These are phyloP conservation scores for Magnolia changhungtana DNA, from an alignment of 164 flowering plant genomes.

Conservation along the genomic window DNA sequence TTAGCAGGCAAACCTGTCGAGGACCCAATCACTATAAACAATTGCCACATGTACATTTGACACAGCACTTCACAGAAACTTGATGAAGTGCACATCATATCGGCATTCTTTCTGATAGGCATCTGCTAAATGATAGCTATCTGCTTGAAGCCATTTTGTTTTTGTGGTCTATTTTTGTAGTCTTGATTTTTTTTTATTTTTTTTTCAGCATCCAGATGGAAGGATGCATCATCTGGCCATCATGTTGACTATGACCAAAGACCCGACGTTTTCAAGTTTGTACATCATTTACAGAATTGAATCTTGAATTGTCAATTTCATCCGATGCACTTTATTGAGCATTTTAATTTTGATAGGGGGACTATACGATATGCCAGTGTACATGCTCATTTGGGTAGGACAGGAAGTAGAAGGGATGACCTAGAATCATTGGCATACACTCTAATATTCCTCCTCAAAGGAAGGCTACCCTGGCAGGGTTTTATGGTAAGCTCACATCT, in stretches of 20 bases:
- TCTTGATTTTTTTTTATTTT: background rate
- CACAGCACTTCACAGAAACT: background rate
- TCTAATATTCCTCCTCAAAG: conserved; percentile 70
- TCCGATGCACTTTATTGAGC: background rate
- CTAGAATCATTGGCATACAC: conserved; percentile 91
- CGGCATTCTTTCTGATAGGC: background rate
- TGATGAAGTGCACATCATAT: background rate
- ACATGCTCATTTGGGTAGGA: conserved; percentile 90
- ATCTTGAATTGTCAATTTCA: conserved; percentile 3
- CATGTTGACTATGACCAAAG: conserved; percentile 93
- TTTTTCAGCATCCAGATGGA: conserved; percentile 80
- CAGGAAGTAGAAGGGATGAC: conserved; percentile 90
- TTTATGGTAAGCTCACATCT: conserved; percentile 45
- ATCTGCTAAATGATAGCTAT: background rate
- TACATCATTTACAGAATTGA: conserved; percentile 1
- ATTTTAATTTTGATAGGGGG: conserved; percentile 46
- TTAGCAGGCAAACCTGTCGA: background rate
- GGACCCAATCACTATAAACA: background rate
- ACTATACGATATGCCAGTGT: conserved; percentile 89
- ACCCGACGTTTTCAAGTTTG: conserved; percentile 85
- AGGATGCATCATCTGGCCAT: conserved; percentile 56
- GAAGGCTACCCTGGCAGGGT: conserved; percentile 91
- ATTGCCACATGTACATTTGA: background rate
- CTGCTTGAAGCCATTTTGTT: background rate
- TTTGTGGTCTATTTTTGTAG: background rate